A percentile compares a stretch with the other conserved stretches of the same genome.
phyloP scores from a whole-genome alignment of 2,329 filamentous ascomycete species.

The Xylariaceae sp. region DNA sequence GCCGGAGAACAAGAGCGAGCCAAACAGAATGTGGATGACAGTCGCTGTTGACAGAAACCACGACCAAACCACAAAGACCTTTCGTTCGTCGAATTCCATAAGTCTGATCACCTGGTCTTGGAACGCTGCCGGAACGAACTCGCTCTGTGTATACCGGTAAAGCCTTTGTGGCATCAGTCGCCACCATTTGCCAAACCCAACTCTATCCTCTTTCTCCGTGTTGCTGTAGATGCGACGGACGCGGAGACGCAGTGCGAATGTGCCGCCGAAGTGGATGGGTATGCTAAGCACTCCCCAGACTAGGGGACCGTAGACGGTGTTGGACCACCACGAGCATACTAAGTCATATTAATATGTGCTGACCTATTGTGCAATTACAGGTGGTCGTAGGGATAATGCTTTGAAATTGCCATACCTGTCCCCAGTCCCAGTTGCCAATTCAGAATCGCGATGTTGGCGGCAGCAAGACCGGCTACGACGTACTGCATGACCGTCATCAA shows the following conservation, averaged over 20 bases:
- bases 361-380: neutral
- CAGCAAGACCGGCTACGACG: conserved; percentile 9
- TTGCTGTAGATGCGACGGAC: conserved; percentile 8
- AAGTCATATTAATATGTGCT: neutral
- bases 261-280: conserved; percentile 13
- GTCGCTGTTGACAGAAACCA: conserved; percentile 22
- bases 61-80: conserved; percentile 10
- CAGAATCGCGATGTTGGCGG: conserved; percentile 11
- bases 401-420: conserved; percentile 3
- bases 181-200: conserved; percentile 5
- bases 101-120: conserved; percentile 8
- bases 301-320: conserved; percentile 11
- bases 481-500: conserved; percentile 6
- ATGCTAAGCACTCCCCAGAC: conserved; percentile 15
- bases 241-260: conserved; percentile 12
- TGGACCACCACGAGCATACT: conserved; percentile 17
- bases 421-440: conserved; percentile 15
- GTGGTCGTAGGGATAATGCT: neutral
- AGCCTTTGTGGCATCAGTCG: conserved; percentile 4
- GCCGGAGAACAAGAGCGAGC: conserved; percentile 25
- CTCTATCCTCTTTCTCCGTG: neutral
- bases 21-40: conserved; percentile 25
- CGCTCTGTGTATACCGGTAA: conserved; percentile 2
- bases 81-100: conserved; percentile 4
- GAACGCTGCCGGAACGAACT: conserved; percentile 7